phyloP scores from a whole-genome alignment of 345 rosid genomes.

The Populus tremula region DNA sequence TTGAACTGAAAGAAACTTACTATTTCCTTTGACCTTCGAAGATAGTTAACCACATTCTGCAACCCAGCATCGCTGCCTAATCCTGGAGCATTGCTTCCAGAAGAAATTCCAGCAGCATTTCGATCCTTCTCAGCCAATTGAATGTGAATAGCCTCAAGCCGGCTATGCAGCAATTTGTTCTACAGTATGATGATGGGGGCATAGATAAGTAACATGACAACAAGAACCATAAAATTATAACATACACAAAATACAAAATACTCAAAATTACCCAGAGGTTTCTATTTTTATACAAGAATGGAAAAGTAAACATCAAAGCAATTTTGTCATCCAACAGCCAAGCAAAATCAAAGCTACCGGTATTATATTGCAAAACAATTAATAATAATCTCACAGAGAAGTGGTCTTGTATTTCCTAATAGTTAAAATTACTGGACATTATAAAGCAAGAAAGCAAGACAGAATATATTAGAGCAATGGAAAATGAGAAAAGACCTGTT shows the following conservation, averaged over 20 bases:
- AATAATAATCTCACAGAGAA: too few species aligned
- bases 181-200: constrained; percentile 22
- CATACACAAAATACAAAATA: neutral
- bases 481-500: constrained; percentile 56
- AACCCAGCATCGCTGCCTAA: constrained; percentile 53
- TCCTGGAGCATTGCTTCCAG: constrained; percentile 41
- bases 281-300: too few species aligned
- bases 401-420: too few species aligned
- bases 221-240: neutral
- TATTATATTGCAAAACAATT: too few species aligned
- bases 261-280: too few species aligned
- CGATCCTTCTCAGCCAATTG: constrained; percentile 74
- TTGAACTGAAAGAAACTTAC: constrained; percentile 40
- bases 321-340: too few species aligned
- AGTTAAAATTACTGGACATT: neutral
- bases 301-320: too few species aligned
- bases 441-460: too few species aligned
- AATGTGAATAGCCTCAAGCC: constrained; percentile 81
- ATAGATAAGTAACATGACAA: neutral
- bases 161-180: constrained; percentile 76
- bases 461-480: neutral
- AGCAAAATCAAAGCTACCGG: too few species aligned
- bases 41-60: constrained; percentile 81
- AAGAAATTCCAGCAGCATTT: constrained; percentile 45
- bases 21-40: constrained; percentile 81